Base-by-base conservation (phyloP, 2,329 filamentous ascomycete genomes). In the Aureobasidium zeae region DNA sequence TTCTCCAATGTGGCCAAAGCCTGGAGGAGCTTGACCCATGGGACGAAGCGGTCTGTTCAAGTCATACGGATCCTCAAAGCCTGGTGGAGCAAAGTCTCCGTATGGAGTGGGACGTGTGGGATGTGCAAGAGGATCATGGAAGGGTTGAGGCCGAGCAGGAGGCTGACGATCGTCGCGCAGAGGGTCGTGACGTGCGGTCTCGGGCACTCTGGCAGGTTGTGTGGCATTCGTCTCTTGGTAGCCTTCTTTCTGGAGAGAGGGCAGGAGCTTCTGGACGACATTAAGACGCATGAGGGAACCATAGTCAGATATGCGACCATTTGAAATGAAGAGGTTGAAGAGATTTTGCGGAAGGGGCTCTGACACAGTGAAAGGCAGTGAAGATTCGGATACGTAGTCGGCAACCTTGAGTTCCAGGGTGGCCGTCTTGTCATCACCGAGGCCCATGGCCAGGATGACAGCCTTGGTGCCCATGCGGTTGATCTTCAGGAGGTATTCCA, bases 41-140 rank as follows among this genome's bases (percentile, higher is more conserved):
- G 51, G 49, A 8, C 79, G 74, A 2, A 74, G 72, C 0, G 79
- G 83, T 1, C 79, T 71, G 49, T 84, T 79, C 48, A 95, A 73
- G 50, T 95, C 86, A 55, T 86, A 81, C 57, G 95, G 87, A 59
- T 98, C 89, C 52, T 96, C 91, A 52, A 96, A 96, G 15, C 77
- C 86, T 0, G 91, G 91, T 0, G 89, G 88, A 1, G 82, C 77
- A 52, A 94, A 87, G 52, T 88, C 84, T 8, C 72, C 79, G 0
- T 73, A 65, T 0, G 88, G 87, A 12, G 78, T 57, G 1, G 83
- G 83, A 15, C 70, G 70, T 0, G 73, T 78, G 11, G 74, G 13
- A 68, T 73, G 9, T 73, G 77, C 25, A 83, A 71, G n/a, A 76
- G 79, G 55, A 35, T 61, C 58, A 19, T 56, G 50, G 50, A 80